Evolutionary conservation across 176 grass and related monocot species (phyloP), one percentile per base, ranked within the genome.

Genomic region (Bromus sterilis): DNA sequence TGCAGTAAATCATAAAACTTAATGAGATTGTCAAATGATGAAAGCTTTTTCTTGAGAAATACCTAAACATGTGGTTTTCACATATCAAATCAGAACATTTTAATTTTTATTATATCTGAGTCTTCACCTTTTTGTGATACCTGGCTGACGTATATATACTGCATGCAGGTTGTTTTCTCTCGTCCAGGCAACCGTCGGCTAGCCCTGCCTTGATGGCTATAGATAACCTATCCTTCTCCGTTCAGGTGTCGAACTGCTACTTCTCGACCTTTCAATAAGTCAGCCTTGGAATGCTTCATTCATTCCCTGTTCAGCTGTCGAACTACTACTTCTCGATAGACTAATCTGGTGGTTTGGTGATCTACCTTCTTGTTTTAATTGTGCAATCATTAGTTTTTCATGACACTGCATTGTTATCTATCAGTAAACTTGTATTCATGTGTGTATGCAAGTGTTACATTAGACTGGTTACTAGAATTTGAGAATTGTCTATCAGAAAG

Each of bases 81-180:
- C 31, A 66, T 5, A 66, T 66, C 59, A 39, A 39, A 67, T 39
- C 65, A 13, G 37, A 40, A 21, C 31, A 35, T 11, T 66, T 35
- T 65, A 68, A 40, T 11, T 66, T 35, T 65, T 39, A 40, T 40
- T 68, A 68, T 40, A 36, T 39, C 11, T 14, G 21, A 40, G 40
- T 2, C 35, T 68, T 67, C 34, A 23, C 8, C 35, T 40, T 66
- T 21, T 37, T 11, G 1, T 63, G 59, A 26, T 69, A 1, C 35
- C 66, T 69, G 66, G 39, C 66, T 23, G n/a, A 6, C n/a, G 9
- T 2, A 4, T 39, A 41, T 23, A 24, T 69, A 24, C 11, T 42
- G n/a, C 35, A 67, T 68, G 35, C 66, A 69, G 66, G 66, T 69
- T 42, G 66, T 69, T 23, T 69, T 69, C 66, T 69, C 66, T 69